These are phyloP conservation scores for Acorus gramineus DNA, from an alignment of 106 monocot genomes.

Conservation along the genomic window DNA sequence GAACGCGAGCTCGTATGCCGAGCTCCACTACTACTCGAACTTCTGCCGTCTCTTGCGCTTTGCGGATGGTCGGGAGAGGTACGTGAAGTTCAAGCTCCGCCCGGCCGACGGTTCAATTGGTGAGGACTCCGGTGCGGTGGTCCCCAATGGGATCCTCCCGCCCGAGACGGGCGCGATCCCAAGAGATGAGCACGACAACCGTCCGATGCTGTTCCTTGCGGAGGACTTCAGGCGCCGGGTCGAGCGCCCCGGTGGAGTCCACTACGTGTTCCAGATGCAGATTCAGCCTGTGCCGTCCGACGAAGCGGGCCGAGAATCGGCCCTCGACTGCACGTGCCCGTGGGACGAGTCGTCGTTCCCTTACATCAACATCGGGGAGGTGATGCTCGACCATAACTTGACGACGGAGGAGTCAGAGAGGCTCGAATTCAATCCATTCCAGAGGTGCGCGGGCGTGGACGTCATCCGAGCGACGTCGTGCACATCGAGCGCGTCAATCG, in stretches of 20 bases:
- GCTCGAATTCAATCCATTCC: slow-evolving; percentile 44
- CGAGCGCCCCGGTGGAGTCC: slow-evolving; percentile 19
- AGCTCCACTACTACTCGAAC: slow-evolving; percentile 51
- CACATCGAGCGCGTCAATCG: slow-evolving; percentile 38
- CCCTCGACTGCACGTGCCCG: slow-evolving; percentile 41
- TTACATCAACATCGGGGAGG: slow-evolving; percentile 36
- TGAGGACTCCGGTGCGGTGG: slow-evolving; percentile 32
- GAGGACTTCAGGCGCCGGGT: slow-evolving; percentile 34
- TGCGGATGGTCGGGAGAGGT: slow-evolving; percentile 34
- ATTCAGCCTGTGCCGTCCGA: slow-evolving; percentile 11
- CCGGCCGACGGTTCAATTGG: slow-evolving; percentile 15
- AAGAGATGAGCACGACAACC: slow-evolving; percentile 32
- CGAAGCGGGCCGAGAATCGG: slow-evolving; percentile 19
- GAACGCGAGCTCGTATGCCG: slow-evolving; percentile 26
- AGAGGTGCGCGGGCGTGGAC: slow-evolving; percentile 27
- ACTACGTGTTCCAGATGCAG: slow-evolving; percentile 37
- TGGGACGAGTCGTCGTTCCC: slow-evolving; percentile 39
- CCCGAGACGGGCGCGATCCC: slow-evolving; percentile 52
- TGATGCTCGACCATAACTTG: slow-evolving; percentile 21
- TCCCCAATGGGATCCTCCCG: slow-evolving; percentile 33
- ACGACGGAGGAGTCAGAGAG: slow-evolving; percentile 26
- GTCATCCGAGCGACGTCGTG: slow-evolving; percentile 32
- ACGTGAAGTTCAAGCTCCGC: slow-evolving; percentile 37
- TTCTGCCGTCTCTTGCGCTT: slow-evolving; percentile 28
- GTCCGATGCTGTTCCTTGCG: slow-evolving; percentile 46